Conservation (phyloP, 2,329 filamentous ascomycete species). For the Emergomyces africanus region DNA sequence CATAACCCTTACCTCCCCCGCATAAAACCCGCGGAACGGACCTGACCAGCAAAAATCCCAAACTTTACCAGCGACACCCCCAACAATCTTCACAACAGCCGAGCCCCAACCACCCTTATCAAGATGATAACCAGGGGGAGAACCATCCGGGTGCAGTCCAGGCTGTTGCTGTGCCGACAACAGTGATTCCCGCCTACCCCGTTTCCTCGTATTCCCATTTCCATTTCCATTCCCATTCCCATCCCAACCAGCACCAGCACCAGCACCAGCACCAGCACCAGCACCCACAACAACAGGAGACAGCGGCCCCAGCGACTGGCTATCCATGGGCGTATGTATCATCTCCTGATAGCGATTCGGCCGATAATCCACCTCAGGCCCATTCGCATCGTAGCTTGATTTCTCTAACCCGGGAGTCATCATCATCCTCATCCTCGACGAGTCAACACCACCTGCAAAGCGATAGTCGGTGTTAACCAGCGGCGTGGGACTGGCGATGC, state of each 20-base stretch:
- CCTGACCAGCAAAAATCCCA: constrained; percentile 66
- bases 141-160: background rate
- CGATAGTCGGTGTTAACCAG: constrained; percentile 28
- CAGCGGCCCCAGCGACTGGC: background rate
- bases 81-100: constrained; percentile 31
- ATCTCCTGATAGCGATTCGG: constrained; percentile 29
- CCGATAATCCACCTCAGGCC: constrained; percentile 28
- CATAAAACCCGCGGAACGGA: constrained; percentile 73
- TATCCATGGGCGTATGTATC: constrained; percentile 8
- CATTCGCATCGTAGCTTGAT: constrained; percentile 11
- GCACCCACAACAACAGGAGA: background rate
- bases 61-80: constrained; percentile 49
- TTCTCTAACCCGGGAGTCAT: constrained; percentile 6
- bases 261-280: background rate
- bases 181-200: constrained; percentile 3
- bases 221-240: background rate
- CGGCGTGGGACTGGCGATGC: constrained; percentile 22
- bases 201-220: constrained; percentile 6
- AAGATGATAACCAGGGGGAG: background rate
- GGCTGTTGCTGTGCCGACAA: background rate
- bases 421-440: constrained; percentile 14
- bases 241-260: background rate
- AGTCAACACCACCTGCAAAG: constrained; percentile 22
- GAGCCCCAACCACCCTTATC: constrained; percentile 12
- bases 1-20: constrained; percentile 68